These are phyloP conservation scores for Rhynchospora breviuscula DNA, from an alignment of 176 grass and related monocot genomes.

Conservation along the genomic window DNA sequence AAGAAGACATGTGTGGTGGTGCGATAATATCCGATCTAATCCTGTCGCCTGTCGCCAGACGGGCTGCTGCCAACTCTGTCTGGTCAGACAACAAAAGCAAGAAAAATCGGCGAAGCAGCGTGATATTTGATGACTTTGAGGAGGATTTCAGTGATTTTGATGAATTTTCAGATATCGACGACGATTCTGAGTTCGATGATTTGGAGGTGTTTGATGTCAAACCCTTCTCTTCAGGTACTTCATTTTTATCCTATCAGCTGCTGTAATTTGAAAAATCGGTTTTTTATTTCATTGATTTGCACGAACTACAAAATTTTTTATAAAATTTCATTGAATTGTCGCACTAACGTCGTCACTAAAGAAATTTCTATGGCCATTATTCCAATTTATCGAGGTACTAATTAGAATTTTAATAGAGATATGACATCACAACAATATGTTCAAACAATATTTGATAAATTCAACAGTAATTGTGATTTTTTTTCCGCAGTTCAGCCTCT, in stretches of 20 bases:
- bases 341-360: not conserved
- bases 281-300: not conserved
- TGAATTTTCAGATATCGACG: conserved; percentile 33
- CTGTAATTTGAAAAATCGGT: not conserved
- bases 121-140: conserved; percentile 51
- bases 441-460: not conserved
- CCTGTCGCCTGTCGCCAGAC: conserved; percentile 29
- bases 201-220: conserved; percentile 28
- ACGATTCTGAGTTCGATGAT: conserved; percentile 19
- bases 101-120: not conserved
- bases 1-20: conserved; percentile 57
- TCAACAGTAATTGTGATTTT: not conserved
- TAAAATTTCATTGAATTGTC: not conserved
- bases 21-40: conserved; percentile 63
- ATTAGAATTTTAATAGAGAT: too few species aligned
- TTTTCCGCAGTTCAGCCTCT: not conserved
- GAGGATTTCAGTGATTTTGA: conserved; percentile 54
- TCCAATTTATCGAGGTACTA: not conserved
- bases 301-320: not conserved
- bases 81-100: conserved; percentile 13
- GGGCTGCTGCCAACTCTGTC: conserved; percentile 19
- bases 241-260: not conserved
- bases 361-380: not conserved
- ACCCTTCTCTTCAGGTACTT: conserved; percentile 41
- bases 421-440: too few species aligned